Base-by-base conservation (phyloP, 257 asterid species). In the Capsicum chinense region DNA sequence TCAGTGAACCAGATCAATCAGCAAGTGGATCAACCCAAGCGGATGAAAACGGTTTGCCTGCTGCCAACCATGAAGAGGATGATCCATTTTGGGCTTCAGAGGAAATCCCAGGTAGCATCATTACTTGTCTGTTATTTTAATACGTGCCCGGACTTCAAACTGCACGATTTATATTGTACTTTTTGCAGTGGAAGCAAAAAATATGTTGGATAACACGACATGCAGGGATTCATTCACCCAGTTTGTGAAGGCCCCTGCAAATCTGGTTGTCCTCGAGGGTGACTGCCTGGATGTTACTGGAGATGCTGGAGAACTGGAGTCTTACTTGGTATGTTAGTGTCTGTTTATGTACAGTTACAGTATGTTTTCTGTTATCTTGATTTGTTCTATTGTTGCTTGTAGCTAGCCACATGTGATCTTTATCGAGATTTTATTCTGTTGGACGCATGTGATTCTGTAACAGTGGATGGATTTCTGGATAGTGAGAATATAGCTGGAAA, bases 251-350 rank as follows among this genome's bases (percentile, higher is more conserved):
- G 93, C 99, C 87, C 99, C 99, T 52, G 95, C 98, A 76, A 96
- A 96, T 87, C 89, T 96, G 62, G 99, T 94, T 37, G 97, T 96
- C 80, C 98, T 95, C 74, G 99, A 96, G 92, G 97, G 98, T 80
- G 99, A 96, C 89, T 94, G 98, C 92, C 90, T 96, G 83, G 98
- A 96, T 86, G 88, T 91, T 84, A 86, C 83, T 83, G 92, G 93
- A 48, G 97, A 93, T 85, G 88, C 92, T 70, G 98, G 98, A 82
- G 99, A 96, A 86, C 92, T 96, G n/a, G 98, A 96, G 90, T 91
- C 97, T 52, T 96, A 94, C 90, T 94, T 93, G 98, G 99, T 96
- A 93, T 50, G 85, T 59, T 48, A 68, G 66, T 82, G 63, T 39
- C 48, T 78, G n/a, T 79, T 79, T 50, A 7, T 54, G 82, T 33